Evolutionary conservation across 768 basidiomycete genomes (phyloP).

Genomic region (Psilocybe subaeruginosa): DNA sequence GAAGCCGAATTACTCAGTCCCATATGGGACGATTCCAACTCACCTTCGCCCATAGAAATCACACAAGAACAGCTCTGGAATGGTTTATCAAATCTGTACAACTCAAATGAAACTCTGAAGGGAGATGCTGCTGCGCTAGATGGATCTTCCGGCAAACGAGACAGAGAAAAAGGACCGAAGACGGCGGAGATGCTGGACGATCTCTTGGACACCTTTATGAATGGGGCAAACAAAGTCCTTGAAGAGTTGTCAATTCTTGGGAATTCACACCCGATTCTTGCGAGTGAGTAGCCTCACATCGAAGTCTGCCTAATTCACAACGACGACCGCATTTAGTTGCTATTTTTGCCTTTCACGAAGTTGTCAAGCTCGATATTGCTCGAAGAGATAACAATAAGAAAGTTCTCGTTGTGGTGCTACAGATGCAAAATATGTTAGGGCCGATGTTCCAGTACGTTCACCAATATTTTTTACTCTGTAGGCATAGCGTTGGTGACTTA

Average conservation of each 20-base stretch:
- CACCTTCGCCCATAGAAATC: neutral
- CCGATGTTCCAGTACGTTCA: slow-evolving; percentile 41
- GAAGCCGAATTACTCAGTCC: neutral
- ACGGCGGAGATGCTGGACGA: slow-evolving; percentile 1
- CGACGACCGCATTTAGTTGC: neutral
- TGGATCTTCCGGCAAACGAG: neutral
- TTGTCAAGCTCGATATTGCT: slow-evolving; percentile 14
- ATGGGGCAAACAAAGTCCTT: slow-evolving; percentile 6
- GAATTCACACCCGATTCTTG: slow-evolving; percentile 9
- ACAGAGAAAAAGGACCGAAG: neutral
- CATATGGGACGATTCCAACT: neutral
- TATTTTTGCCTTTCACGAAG: slow-evolving; percentile 15
- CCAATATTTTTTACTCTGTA: neutral
- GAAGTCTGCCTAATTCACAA: neutral
- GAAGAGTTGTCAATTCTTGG: slow-evolving; percentile 6
- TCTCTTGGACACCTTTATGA: slow-evolving; percentile 10
- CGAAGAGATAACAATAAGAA: slow-evolving; percentile 47
- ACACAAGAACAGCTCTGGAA: slow-evolving; percentile 6
- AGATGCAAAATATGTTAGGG: slow-evolving; percentile 48
- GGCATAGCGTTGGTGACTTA: neutral
- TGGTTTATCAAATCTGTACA: slow-evolving; percentile 3
- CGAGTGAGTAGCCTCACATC: neutral
- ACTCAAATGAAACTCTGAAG: slow-evolving; percentile 1
- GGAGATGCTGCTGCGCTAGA: neutral
- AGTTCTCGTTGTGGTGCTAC: slow-evolving; percentile 37